phyloP scores from a whole-genome alignment of 2,329 filamentous ascomycete species.

The Waltergamsia citrina region DNA sequence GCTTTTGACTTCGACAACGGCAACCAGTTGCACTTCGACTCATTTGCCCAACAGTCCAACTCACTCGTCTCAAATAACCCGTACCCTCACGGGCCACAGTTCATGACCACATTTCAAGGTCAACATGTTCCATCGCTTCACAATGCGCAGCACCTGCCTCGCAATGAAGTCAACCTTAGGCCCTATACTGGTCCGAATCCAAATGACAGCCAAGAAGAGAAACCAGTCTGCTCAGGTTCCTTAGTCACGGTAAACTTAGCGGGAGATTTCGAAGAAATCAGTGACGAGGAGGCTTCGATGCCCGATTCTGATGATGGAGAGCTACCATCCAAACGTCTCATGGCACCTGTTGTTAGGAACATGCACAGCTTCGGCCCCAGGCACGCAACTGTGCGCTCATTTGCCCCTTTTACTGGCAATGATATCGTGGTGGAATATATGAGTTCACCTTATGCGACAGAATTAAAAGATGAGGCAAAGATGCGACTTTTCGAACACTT shows the following conservation, averaged over 20 bases:
- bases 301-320: slow-evolving; percentile 50
- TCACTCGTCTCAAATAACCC: neutral
- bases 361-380: slow-evolving; percentile 11
- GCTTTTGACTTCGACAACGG: neutral
- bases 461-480: slow-evolving; percentile 71
- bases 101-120: too few species aligned
- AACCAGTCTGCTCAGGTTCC: too few species aligned
- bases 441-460: slow-evolving; percentile 56
- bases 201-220: too few species aligned
- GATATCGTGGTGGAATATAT: slow-evolving; percentile 54
- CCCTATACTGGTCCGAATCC: too few species aligned
- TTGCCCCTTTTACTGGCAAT: slow-evolving; percentile 36
- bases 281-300: slow-evolving; percentile 53
- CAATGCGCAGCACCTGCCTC: neutral
- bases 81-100: too few species aligned
- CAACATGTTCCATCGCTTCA: neutral
- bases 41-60: neutral
- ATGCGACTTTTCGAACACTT: slow-evolving; percentile 86
- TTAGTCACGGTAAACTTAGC: too few species aligned
- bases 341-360: slow-evolving; percentile 24
- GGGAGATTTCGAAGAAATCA: neutral
- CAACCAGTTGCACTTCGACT: neutral
- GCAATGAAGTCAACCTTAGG: too few species aligned
- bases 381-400: slow-evolving; percentile 34
- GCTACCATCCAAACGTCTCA: slow-evolving; percentile 3